These are phyloP conservation scores for Santalum album DNA, from an alignment of 164 flowering plant genomes.

Conservation along the genomic window DNA sequence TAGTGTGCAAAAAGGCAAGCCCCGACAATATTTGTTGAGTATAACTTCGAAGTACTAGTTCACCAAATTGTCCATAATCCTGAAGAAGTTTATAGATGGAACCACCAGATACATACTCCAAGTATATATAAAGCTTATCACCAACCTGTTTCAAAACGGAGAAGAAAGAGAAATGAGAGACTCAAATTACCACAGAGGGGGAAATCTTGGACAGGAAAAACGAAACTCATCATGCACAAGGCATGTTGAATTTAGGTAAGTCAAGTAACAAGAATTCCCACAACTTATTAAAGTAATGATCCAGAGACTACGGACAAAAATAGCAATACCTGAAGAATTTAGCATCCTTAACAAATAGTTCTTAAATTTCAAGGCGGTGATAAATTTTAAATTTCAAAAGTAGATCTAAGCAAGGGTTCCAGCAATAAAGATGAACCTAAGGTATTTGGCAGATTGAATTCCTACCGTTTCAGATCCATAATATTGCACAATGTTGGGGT, in stretches of 20 bases:
- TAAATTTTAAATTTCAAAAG: neutral
- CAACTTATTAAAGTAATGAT: neutral
- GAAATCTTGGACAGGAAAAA: neutral
- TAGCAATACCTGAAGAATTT: too few species aligned
- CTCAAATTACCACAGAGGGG: neutral
- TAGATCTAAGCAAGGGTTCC: neutral
- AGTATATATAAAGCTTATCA: constrained; percentile 77
- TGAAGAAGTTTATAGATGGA: constrained; percentile 90
- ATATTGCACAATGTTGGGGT: constrained; percentile 88
- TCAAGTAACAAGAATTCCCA: neutral
- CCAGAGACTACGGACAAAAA: neutral
- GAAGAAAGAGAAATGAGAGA: neutral
- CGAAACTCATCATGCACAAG: neutral
- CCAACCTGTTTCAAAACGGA: constrained; percentile 43
- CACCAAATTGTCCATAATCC: constrained; percentile 88
- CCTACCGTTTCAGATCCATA: constrained; percentile 81
- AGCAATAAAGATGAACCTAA: neutral
- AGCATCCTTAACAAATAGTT: too few species aligned
- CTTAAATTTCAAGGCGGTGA: too few species aligned
- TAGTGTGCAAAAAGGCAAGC: constrained; percentile 75
- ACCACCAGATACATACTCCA: constrained; percentile 96
- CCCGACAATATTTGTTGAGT: constrained; percentile 89
- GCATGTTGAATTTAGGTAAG: neutral
- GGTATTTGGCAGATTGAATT: constrained; percentile 3
- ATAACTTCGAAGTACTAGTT: constrained; percentile 75